phyloP scores from a whole-genome alignment of 768 basidiomycete species.

The Amanita brunnescens region DNA sequence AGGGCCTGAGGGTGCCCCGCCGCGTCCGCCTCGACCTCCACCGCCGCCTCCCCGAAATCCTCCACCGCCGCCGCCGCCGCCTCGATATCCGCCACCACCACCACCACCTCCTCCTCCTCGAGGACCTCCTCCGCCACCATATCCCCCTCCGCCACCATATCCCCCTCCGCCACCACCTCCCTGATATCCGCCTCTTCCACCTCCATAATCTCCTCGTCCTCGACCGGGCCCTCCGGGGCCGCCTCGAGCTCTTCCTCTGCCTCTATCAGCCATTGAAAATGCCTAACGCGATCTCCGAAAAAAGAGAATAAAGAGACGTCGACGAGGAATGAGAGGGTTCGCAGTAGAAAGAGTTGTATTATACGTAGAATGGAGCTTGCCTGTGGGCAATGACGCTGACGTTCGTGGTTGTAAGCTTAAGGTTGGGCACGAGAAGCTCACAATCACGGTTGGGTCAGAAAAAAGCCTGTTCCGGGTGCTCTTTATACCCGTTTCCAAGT shows the following conservation, averaged over 20 bases:
- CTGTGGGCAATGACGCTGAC: neutral
- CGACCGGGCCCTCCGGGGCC: no score
- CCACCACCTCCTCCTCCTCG: neutral
- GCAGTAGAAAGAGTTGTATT: neutral
- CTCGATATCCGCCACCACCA: conserved; percentile 18
- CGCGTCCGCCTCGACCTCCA: conserved; percentile 9
- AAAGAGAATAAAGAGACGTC: no score
- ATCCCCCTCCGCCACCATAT: conserved; percentile 17
- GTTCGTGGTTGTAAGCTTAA: conserved; percentile 7
- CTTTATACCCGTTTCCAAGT: neutral
- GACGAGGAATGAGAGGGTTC: neutral
- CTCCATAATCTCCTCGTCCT: conserved; percentile 21
- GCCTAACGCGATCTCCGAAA: neutral
- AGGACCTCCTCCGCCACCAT: neutral
- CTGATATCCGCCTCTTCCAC: conserved; percentile 4
- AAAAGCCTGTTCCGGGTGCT: no score
- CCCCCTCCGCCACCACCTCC: conserved; percentile 15
- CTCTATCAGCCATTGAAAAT: conserved; percentile 6
- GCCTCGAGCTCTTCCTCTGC: no score
- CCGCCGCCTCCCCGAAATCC: neutral
- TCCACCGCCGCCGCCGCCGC: conserved; percentile 9
- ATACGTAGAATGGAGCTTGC: neutral
- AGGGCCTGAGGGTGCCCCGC: conserved; percentile 1
- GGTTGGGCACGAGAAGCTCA: conserved; percentile 5
- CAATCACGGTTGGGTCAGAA: conserved; percentile 2